A percentile compares a stretch with the other conserved stretches of the same genome.
These are phyloP conservation scores for Mortierella hygrophila DNA, from an alignment of 192 early-diverging fungal genomes.

Conservation along the genomic window DNA sequence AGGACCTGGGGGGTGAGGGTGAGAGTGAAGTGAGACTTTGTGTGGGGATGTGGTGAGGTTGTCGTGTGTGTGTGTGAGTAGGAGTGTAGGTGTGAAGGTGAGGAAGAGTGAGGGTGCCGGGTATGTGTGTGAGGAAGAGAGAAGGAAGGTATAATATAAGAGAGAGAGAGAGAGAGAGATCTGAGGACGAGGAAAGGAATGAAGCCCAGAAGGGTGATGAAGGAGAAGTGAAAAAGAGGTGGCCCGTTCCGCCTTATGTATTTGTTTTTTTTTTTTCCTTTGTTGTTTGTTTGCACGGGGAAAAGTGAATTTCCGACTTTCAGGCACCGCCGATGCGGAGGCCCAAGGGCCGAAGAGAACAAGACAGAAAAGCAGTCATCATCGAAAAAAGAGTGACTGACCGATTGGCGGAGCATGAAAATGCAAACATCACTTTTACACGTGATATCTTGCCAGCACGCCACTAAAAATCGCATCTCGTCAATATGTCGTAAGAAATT, in stretches of 20 bases:
- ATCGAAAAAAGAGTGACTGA: neutral
- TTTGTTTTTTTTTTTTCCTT: neutral
- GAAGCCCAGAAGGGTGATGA: neutral
- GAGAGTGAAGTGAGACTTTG: slow-evolving; percentile 4
- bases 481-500: neutral
- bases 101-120: neutral
- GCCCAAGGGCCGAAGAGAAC: neutral
- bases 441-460: no score
- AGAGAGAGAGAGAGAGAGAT: neutral
- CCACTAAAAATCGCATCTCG: neutral
- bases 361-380: neutral
- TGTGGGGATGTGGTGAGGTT: neutral
- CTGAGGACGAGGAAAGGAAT: neutral
- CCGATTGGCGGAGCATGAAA: neutral
- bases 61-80: neutral
- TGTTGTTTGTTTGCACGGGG: slow-evolving; percentile 4
- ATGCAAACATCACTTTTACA: neutral
- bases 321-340: slow-evolving; percentile 8
- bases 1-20: neutral
- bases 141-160: neutral
- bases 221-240: neutral
- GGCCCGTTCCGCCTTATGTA: neutral
- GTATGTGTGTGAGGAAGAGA: neutral
- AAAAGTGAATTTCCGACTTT: neutral
- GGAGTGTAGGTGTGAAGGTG: neutral